Evolutionary conservation across 2,329 filamentous ascomycete species (phyloP), one percentile per base, ranked within the genome.

Genomic region (Ascochyta rabiei): DNA sequence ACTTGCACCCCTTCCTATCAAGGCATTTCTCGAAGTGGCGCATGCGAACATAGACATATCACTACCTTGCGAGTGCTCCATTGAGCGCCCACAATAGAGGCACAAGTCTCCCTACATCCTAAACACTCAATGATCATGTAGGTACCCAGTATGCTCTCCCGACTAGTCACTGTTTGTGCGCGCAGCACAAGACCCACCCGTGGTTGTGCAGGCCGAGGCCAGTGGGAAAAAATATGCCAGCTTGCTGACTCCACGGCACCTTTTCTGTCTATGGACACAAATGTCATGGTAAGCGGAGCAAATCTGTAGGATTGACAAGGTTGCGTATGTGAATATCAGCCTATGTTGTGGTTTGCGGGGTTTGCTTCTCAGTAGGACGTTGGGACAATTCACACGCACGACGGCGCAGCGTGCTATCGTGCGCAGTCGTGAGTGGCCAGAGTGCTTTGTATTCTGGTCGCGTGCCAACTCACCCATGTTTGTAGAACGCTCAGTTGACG

Each of bases 321-420:
- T 37, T 18, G 15, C 24, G 9, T 9, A 18, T 23, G n/a, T 30
- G 15, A 26, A n/a, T 10, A 28, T n/a, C 9, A 15, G 24, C 34
- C 9, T 19, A 15, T 24, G 19, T 41, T 19, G 24, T 46, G 41
- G 35, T 77, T 66, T 42, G 73, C 67, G 31, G 70, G 66, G 26
- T 28, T 13, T 15, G 12, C 28, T 15, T 30, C 28, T 30, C 12
- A 15, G 28, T 30, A 30, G 34, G 62, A 62, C 21, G 31, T 42
- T 79, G 72, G 38, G 64, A 50, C 15, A 56, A 66, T 19, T 70
- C 71, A 57, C 61, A 61, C 9, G 71, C 62, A 49, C 75, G 71
- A 60, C 75, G 69, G 50, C 74, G 74, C 62, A 75, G 71, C 60
- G 70, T 74, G 69, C 67, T 57, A 60, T 54, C 33, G 41, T 53